A percentile compares a stretch with the other conserved stretches of the same genome.
Conservation (phyloP, 306 rosid species). For the Neltuma alba region DNA sequence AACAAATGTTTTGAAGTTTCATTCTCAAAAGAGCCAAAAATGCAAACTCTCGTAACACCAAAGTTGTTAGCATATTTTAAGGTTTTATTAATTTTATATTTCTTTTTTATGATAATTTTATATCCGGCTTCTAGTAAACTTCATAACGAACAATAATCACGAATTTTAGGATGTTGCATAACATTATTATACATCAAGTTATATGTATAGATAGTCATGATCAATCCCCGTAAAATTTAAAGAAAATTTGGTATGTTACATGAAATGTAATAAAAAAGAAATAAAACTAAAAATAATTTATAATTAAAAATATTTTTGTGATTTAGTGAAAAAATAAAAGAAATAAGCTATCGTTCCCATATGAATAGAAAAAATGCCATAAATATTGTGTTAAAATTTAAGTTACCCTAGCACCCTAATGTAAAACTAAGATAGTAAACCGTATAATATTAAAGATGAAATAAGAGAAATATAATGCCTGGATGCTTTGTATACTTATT, state of each 20-base stretch:
- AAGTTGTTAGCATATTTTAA: neutral
- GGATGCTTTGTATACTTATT: neutral
- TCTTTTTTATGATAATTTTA: no score
- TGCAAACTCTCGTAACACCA: no score
- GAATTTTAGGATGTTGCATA: neutral
- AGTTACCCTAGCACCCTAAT: neutral
- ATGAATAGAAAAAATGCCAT: neutral
- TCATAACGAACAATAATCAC: no score
- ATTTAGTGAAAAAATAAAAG: no score
- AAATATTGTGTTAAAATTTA: neutral
- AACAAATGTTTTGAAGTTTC: no score
- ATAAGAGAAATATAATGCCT: neutral
- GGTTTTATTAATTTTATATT: neutral
- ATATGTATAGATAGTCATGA: neutral
- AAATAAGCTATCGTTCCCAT: no score
- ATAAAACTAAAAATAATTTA: neutral
- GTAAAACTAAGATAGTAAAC: neutral
- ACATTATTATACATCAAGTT: neutral
- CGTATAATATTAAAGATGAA: neutral
- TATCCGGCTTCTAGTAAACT: neutral
- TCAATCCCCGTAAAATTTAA: neutral
- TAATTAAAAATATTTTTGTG: no score
- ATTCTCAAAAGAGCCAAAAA: no score
- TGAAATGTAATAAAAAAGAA: neutral
- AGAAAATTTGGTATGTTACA: neutral